A percentile compares a stretch with the other conserved stretches of the same genome.
Evolutionary conservation across 176 grass and related monocot species (phyloP).

Genomic region (Zea luxurians): DNA sequence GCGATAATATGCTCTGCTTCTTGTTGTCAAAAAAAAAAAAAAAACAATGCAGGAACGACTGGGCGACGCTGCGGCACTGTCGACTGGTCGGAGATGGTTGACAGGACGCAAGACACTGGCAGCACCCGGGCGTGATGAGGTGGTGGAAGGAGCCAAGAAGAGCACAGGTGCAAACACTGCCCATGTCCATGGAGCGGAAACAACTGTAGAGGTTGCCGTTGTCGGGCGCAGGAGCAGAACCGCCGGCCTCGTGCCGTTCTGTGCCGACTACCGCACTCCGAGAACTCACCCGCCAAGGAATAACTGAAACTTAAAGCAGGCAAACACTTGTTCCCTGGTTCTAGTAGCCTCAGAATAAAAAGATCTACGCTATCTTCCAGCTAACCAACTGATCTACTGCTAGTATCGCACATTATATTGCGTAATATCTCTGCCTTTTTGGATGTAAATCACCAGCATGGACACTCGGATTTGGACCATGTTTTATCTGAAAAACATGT

Average conservation of each 20-base stretch:
- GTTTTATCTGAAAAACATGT: background rate
- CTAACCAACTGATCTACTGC: no score
- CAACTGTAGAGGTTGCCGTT: no score
- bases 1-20: background rate
- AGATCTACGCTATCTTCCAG: background rate
- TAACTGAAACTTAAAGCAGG: slow-evolving; percentile 11
- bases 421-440: no score
- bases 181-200: no score
- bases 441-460: background rate
- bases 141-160: slow-evolving; percentile 18
- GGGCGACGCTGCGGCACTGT: background rate
- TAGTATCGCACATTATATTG: background rate
- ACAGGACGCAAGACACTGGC: slow-evolving; percentile 33
- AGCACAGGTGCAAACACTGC: slow-evolving; percentile 18
- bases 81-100: slow-evolving; percentile 33
- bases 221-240: no score
- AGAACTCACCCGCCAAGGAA: no score
- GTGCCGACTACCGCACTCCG: no score
- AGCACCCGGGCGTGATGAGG: slow-evolving; percentile 8
- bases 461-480: background rate
- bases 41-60: slow-evolving; percentile 8
- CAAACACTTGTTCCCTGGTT: slow-evolving; percentile 37
- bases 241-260: no score
- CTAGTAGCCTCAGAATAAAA: slow-evolving; percentile 21
- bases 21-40: background rate